phyloP scores from a whole-genome alignment of 2,329 filamentous ascomycete species.

The Fusarium clavum region DNA sequence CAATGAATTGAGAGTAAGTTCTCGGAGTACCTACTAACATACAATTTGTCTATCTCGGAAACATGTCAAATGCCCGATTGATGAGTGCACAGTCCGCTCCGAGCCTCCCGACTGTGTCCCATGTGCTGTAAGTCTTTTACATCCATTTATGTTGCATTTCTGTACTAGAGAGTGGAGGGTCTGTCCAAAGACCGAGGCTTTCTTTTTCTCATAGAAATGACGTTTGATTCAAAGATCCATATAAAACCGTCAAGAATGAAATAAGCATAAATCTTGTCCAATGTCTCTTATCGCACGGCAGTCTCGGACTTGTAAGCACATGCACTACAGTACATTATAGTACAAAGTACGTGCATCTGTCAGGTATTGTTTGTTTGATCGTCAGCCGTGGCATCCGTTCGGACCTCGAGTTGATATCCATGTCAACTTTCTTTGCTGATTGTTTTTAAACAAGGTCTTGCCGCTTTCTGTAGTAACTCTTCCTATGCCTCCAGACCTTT shows the following conservation, averaged over 20 bases:
- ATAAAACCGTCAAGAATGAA: background rate
- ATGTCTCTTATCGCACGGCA: constrained; percentile 29
- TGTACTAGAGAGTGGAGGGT: background rate
- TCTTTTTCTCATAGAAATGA: constrained; percentile 24
- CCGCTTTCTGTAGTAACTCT: background rate
- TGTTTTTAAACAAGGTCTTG: constrained; percentile 22
- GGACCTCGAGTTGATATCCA: constrained; percentile 15
- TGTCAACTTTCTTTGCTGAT: constrained; percentile 6
- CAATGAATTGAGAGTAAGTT: background rate
- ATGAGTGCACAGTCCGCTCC: background rate
- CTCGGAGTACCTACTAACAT: background rate
- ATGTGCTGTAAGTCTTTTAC: constrained; percentile 2
- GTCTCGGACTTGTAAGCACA: constrained; percentile 29
- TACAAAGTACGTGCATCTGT: constrained; percentile 22
- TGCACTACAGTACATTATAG: background rate
- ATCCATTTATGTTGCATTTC: background rate
- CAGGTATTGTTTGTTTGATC: constrained; percentile 21
- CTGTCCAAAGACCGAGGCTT: background rate
- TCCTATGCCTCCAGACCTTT: background rate
- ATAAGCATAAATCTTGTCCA: constrained; percentile 20
- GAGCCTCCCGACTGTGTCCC: constrained; percentile 17
- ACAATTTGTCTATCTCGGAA: background rate
- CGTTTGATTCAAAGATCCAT: constrained; percentile 10
- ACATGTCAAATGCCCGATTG: background rate
- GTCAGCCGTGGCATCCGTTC: constrained; percentile 38